A percentile compares a stretch with the other conserved stretches of the same genome.
phyloP scores from a whole-genome alignment of 2,329 filamentous ascomycete species.

The Xylariaceae sp. region DNA sequence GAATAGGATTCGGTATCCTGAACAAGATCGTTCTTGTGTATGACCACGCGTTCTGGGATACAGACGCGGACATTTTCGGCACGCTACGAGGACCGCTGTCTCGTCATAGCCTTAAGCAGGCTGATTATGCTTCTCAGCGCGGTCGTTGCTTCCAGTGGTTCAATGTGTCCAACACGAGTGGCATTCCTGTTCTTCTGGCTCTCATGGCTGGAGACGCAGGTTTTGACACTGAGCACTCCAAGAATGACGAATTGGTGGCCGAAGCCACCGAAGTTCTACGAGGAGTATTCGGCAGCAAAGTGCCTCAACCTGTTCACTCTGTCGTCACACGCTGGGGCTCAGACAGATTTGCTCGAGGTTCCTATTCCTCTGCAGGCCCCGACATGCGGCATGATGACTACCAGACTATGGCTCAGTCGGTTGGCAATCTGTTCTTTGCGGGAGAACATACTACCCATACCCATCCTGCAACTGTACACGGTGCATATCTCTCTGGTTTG shows the following conservation, averaged over 20 bases:
- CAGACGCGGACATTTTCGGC: constrained; percentile 86
- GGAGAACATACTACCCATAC: constrained; percentile 95
- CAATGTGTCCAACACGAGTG: constrained; percentile 86
- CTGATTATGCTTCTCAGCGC: constrained; percentile 70
- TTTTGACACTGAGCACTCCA: constrained; percentile 73
- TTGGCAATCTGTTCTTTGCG: constrained; percentile 90
- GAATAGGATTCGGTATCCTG: constrained; percentile 85
- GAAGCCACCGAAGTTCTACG: constrained; percentile 78
- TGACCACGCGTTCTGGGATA: constrained; percentile 85
- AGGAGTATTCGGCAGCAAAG: constrained; percentile 64
- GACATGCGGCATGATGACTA: constrained; percentile 82
- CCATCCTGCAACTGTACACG: constrained; percentile 94
- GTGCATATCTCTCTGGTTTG: constrained; percentile 89
- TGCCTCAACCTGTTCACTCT: constrained; percentile 76
- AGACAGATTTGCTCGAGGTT: constrained; percentile 86
- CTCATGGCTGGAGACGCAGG: constrained; percentile 95
- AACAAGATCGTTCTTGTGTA: constrained; percentile 96
- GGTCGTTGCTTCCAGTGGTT: constrained; percentile 98
- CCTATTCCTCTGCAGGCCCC: constrained; percentile 89
- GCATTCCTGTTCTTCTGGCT: constrained; percentile 79
- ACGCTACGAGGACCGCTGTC: constrained; percentile 70
- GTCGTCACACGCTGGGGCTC: constrained; percentile 90
- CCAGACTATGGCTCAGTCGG: constrained; percentile 76
- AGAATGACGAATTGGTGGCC: constrained; percentile 67
- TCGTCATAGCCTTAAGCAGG: constrained; percentile 66